Percentiles rank a stretch among this genome's conserved stretches.
Evolutionary conservation across 192 early-diverging fungal genomes (phyloP).

Genomic region (Coemansia sp.): DNA sequence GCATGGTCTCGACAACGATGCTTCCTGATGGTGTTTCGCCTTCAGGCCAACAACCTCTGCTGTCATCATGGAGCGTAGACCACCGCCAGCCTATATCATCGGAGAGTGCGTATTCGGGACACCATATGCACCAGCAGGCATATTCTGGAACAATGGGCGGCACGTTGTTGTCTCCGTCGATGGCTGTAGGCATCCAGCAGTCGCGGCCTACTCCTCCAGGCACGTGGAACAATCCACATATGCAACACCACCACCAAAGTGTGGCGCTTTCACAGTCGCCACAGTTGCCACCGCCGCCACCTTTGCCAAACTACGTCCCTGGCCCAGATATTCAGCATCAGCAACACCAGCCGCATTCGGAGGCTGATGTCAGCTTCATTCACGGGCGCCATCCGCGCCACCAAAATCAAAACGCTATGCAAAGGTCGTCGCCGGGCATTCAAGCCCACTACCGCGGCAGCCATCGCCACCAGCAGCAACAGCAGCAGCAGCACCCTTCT

Average conservation of each 20-base stretch:
- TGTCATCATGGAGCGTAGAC: not conserved
- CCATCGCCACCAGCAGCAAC: conserved; percentile 16
- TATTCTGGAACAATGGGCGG: not conserved
- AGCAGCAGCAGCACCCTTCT: conserved; percentile 9
- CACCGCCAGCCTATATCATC: conserved; percentile 1
- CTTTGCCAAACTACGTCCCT: not conserved
- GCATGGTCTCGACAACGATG: conserved; percentile 33
- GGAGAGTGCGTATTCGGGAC: conserved; percentile 1
- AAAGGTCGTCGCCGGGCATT: conserved; percentile 1
- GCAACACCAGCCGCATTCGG: not conserved
- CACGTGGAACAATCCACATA: conserved; percentile 4
- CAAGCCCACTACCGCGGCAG: conserved; percentile 9
- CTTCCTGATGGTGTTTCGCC: conserved; percentile 11
- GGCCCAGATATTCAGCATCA: not conserved
- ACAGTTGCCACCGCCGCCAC: conserved; percentile 1
- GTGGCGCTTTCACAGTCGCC: conserved; percentile 25
- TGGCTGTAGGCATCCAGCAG: not conserved
- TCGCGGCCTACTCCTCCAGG: conserved; percentile 2
- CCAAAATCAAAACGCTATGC: conserved; percentile 8
- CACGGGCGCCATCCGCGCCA: conserved; percentile 4
- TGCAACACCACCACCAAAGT: conserved; percentile 4
- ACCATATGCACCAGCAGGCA: conserved; percentile 12
- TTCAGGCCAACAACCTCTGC: conserved; percentile 1
- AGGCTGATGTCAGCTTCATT: conserved; percentile 1
- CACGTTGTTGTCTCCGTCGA: not conserved